Evolutionary conservation across 2,329 filamentous ascomycete species (phyloP), one percentile per base, ranked within the genome.

Genomic region (Neofusicoccum parvum): DNA sequence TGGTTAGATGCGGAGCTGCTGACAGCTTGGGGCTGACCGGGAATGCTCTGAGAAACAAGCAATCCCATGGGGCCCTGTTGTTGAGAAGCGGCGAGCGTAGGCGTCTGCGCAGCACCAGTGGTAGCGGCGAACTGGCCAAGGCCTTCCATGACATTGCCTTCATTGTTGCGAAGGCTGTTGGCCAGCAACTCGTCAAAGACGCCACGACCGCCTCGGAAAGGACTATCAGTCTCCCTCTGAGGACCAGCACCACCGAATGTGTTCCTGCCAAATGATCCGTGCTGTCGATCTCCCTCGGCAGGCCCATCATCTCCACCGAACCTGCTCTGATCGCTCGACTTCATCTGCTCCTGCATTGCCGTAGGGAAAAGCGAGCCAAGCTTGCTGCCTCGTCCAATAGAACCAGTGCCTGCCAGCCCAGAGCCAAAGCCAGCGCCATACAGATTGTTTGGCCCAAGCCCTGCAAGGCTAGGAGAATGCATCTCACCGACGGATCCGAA

Each of bases 291-390:
- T 15, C 74, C 73, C 54, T 77, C 76, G 14, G 70, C 73, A n/a
- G 75, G 73, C 27, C 72, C 73, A 49, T 90, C 89, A 12, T 94
- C 90, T 36, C 88, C 85, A 3, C 80, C 80, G 39, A 81, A 76
- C 11, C 75, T 72, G 36, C 70, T 70, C 43, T 76, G 74, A 20
- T 80, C 78, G 32, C 83, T 81, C 48, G 78, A 76, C 67, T 93
- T 91, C 90, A 96, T 94, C 76, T 96, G 92, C 41, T 93, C 91
- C 79, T 97, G 94, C 91, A 96, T 94, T 4, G 90, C 89, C 1
- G 88, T 81, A 9, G 94, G 94, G 73, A 99, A 97, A 27, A 99
- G 82, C 1, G 92, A 94, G 2, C 91, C 91, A 45, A 97, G 83
- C 78, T 94, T 96, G 81, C 91, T 95, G 5, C 87, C 85, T 43